phyloP scores from a whole-genome alignment of 2,329 filamentous ascomycete genomes.

The Ascochyta fabae region DNA sequence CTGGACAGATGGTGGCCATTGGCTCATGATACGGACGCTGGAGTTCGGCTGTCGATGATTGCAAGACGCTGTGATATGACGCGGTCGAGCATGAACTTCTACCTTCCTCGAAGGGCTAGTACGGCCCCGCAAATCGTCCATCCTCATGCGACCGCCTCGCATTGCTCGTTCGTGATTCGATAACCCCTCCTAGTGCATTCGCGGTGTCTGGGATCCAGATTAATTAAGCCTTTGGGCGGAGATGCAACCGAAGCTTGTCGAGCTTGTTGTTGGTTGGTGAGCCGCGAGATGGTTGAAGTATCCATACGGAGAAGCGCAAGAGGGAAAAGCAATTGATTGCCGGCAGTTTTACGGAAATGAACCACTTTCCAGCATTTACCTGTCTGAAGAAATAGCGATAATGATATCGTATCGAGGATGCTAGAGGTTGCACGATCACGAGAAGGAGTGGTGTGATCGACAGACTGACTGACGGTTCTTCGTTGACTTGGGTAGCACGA shows the following conservation, averaged over 20 bases:
- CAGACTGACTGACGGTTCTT: not conserved
- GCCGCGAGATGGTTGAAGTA: not conserved
- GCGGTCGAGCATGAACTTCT: not conserved
- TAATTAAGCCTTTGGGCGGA: conserved; percentile 7
- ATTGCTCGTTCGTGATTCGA: conserved; percentile 4
- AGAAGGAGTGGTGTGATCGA: not conserved
- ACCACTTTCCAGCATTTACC: not conserved
- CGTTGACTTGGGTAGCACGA: not conserved
- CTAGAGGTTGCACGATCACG: not conserved
- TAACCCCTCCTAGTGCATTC: not conserved
- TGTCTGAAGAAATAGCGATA: not conserved
- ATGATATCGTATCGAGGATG: not conserved
- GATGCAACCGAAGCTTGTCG: conserved; percentile 11
- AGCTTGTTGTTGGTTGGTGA: conserved; percentile 7
- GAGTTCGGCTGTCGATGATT: not conserved
- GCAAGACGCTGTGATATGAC: conserved; percentile 8
- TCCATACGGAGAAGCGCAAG: not conserved
- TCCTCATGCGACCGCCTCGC: not conserved
- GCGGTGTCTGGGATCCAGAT: not conserved
- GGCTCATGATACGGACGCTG: conserved; percentile 1
- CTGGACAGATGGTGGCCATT: not conserved
- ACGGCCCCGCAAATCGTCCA: conserved; percentile 2
- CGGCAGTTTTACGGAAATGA: not conserved
- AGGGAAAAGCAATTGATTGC: not conserved
- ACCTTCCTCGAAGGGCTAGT: conserved; percentile 14